Conservation (phyloP, 2,329 filamentous ascomycete genomes). For the Cladosporium sp. region DNA sequence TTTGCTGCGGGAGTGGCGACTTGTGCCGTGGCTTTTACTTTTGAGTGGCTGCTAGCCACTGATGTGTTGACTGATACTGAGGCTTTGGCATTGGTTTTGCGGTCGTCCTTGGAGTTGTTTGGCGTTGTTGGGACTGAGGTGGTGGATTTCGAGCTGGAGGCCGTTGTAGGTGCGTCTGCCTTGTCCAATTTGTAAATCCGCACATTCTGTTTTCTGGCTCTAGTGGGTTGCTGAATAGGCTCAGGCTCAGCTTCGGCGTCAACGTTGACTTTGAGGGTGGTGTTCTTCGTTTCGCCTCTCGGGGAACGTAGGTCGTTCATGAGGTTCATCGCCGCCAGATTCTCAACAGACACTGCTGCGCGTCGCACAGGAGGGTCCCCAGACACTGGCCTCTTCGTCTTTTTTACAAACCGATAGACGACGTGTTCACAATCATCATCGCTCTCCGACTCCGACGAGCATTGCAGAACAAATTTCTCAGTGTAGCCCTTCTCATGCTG, state of each 20-base stretch:
- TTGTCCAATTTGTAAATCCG: neutral
- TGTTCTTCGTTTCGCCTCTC: neutral
- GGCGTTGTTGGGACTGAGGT: neutral
- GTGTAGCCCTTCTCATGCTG: constrained; percentile 1
- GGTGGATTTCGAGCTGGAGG: neutral
- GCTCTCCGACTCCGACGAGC: neutral
- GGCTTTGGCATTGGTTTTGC: neutral
- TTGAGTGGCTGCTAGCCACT: constrained; percentile 2
- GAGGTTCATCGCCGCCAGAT: constrained; percentile 13
- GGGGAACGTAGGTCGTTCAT: constrained; percentile 10
- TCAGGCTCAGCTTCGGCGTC: neutral
- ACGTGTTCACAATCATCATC: neutral
- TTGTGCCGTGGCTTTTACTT: neutral
- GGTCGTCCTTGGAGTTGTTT: neutral
- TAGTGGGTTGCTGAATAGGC: neutral
- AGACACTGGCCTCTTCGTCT: neutral
- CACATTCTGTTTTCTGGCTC: neutral
- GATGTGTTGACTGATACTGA: neutral
- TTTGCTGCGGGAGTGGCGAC: neutral
- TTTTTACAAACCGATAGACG: constrained; percentile 13
- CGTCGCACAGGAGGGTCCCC: constrained; percentile 3
- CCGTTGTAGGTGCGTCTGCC: neutral
- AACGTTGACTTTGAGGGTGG: neutral
- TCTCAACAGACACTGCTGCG: constrained; percentile 10
- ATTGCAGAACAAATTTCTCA: neutral